Evolutionary conservation across 2,329 filamentous ascomycete genomes (phyloP).

Genomic region (Ascochyta pisi): DNA sequence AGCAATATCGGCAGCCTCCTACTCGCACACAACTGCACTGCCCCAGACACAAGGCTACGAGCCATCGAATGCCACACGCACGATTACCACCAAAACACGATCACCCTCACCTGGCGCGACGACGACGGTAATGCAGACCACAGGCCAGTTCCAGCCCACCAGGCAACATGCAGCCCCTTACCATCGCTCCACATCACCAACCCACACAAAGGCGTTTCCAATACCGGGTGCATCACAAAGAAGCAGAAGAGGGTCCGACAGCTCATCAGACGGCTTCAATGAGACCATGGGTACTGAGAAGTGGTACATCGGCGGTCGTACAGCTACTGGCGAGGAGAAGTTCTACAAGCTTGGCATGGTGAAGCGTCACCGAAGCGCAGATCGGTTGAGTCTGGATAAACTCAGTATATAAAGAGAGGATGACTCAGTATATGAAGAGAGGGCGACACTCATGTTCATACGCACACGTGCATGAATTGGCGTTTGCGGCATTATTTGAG

Average conservation of each 20-base stretch:
- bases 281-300: conserved; percentile 76
- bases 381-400: conserved; percentile 76
- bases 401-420: conserved; percentile 68
- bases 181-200: conserved; percentile 48
- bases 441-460: conserved; percentile 5
- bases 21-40: conserved; percentile 44
- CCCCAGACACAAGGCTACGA: conserved; percentile 49
- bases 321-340: conserved; percentile 76
- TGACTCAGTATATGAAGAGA: conserved; percentile 68
- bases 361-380: conserved; percentile 73
- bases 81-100: conserved; percentile 45
- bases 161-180: conserved; percentile 49
- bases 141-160: conserved; percentile 51
- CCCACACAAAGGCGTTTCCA: conserved; percentile 43
- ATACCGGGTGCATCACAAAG: conserved; percentile 44
- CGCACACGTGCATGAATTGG: conserved; percentile 34
- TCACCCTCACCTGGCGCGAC: conserved; percentile 45
- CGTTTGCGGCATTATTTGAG: conserved; percentile 31
- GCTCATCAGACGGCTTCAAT: conserved; percentile 76
- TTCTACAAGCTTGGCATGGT: conserved; percentile 84
- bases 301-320: conserved; percentile 82
- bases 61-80: conserved; percentile 50
- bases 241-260: conserved; percentile 72
- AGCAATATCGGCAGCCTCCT: conserved; percentile 47
- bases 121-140: conserved; percentile 49